These are phyloP conservation scores for Meyerozyma carpophila DNA, from an alignment of 1,139 yeast species.

Conservation along the genomic window DNA sequence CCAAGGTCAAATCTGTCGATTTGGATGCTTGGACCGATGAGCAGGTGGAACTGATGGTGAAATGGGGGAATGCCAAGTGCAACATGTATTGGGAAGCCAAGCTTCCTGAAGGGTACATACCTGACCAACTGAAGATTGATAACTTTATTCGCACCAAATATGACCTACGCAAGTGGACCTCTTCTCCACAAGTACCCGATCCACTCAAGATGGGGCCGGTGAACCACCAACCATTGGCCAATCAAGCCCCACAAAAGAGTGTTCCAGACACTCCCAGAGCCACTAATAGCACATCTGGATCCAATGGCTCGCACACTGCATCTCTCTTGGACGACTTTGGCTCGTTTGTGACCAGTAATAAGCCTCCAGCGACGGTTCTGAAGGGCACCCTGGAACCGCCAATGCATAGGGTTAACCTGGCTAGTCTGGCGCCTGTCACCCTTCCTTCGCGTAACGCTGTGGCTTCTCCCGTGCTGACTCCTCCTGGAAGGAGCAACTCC, in stretches of 20 bases:
- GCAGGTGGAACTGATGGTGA: constrained; percentile 75
- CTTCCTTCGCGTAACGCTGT: constrained; percentile 11
- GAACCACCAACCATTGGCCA: not conserved
- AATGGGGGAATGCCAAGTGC: constrained; percentile 82
- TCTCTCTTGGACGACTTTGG: not conserved
- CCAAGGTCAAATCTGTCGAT: constrained; percentile 84
- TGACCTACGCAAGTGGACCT: constrained; percentile 83
- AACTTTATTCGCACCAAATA: constrained; percentile 89
- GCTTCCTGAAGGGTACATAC: constrained; percentile 65
- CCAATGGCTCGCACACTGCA: not conserved
- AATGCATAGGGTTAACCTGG: constrained; percentile 10
- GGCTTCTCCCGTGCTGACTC: not conserved
- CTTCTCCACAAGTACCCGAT: constrained; percentile 48
- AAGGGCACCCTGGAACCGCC: constrained; percentile 7
- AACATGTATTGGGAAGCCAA: constrained; percentile 79
- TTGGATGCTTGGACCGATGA: constrained; percentile 96
- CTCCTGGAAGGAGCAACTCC: not conserved
- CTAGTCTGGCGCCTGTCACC: constrained; percentile 32
- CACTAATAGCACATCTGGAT: not conserved
- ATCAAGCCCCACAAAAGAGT: not conserved
- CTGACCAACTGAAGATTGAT: constrained; percentile 81
- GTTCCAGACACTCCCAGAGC: not conserved
- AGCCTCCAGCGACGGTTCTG: not conserved
- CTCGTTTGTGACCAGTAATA: not conserved
- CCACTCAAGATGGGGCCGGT: constrained; percentile 29